Conservation (phyloP, 2,329 filamentous ascomycete genomes). For the Tolypocladium paradoxum region DNA sequence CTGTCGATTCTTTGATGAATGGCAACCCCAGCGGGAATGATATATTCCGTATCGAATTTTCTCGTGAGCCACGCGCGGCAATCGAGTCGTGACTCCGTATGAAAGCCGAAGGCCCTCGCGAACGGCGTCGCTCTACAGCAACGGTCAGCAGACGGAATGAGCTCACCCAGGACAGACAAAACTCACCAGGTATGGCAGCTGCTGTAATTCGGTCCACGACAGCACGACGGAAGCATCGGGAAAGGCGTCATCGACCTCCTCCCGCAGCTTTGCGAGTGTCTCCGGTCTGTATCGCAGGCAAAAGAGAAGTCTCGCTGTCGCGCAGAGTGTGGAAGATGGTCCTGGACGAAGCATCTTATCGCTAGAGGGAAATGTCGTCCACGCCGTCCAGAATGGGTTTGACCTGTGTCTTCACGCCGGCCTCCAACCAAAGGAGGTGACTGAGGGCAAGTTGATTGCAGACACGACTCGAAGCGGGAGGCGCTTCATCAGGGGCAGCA, state of each 20-base stretch:
- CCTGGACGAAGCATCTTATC: neutral
- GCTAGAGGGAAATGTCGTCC: neutral
- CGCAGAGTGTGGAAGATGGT: constrained; percentile 2
- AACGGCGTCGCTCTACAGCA: constrained; percentile 3
- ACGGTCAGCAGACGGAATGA: neutral
- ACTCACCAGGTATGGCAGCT: constrained; percentile 3
- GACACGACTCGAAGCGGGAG: constrained; percentile 5
- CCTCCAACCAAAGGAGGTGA: constrained; percentile 7
- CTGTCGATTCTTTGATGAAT: too few relatives aligned
- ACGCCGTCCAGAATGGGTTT: neutral
- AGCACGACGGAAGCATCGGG: neutral
- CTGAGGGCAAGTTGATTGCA: constrained; percentile 6
- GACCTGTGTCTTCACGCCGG: constrained; percentile 4
- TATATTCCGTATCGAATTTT: constrained; percentile 3
- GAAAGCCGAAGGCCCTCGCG: constrained; percentile 6
- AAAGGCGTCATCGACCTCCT: neutral
- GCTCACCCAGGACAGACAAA: neutral
- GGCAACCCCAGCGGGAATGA: constrained; percentile 6
- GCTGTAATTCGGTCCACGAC: constrained; percentile 3
- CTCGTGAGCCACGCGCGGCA: constrained; percentile 4
- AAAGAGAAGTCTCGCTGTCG: constrained; percentile 4
- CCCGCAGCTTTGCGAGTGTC: neutral
- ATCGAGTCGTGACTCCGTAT: constrained; percentile 5
- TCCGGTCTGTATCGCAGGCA: neutral
- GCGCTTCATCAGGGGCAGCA: constrained; percentile 8